A percentile compares a stretch with the other conserved stretches of the same genome.
Conservation (phyloP, 106 monocot genomes). For the Hemerocallis citrina region DNA sequence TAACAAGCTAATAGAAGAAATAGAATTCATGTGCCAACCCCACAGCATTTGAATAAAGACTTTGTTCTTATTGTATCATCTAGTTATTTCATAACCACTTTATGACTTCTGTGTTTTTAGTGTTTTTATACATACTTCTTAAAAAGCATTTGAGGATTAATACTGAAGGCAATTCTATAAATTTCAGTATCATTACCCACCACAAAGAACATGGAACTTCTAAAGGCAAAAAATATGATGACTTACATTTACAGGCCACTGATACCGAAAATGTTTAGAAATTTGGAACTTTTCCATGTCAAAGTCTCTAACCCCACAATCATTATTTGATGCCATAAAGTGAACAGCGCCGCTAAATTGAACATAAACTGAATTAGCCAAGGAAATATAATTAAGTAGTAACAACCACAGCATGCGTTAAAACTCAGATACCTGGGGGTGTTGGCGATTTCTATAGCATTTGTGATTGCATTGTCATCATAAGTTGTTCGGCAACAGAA, state of each 20-base stretch:
- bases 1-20: too few relatives aligned
- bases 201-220: not conserved
- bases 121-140: not conserved
- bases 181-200: not conserved
- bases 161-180: not conserved
- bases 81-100: not conserved
- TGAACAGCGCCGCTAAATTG: constrained; percentile 32
- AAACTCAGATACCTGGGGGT: constrained; percentile 19
- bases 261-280: constrained; percentile 36
- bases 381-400: not conserved
- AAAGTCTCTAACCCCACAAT: constrained; percentile 51
- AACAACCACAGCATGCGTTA: not conserved
- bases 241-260: constrained; percentile 69
- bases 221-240: not conserved
- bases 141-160: not conserved
- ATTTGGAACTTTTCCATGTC: constrained; percentile 65
- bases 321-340: constrained; percentile 38
- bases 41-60: too few relatives aligned
- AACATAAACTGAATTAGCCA: not conserved
- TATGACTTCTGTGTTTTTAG: too few relatives aligned
- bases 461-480: constrained; percentile 34
- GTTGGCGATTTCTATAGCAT: constrained; percentile 53
- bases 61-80: not conserved
- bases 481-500: constrained; percentile 28
- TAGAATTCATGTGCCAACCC: too few relatives aligned